A percentile compares a stretch with the other conserved stretches of the same genome.
Evolutionary conservation across 202 grass and related monocot species (phyloP).

Genomic region (Dendrocalamus latiflorus): DNA sequence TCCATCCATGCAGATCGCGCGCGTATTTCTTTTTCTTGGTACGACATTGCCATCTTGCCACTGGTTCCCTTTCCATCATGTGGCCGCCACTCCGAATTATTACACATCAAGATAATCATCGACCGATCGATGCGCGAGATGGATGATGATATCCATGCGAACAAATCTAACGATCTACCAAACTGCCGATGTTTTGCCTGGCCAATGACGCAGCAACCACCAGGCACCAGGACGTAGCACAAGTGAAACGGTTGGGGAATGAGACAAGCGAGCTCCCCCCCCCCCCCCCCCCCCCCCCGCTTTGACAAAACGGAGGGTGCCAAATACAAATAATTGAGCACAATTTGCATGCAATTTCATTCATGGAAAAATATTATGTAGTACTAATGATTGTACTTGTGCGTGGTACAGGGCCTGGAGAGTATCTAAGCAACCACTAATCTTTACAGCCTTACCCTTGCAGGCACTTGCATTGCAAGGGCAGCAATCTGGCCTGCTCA

Average conservation of each 20-base stretch:
- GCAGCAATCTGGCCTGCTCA: constrained; percentile 15
- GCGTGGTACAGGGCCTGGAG: background rate
- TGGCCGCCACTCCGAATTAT: constrained; percentile 25
- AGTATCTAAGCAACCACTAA: constrained; percentile 17
- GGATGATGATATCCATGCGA: constrained; percentile 5
- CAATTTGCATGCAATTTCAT: background rate
- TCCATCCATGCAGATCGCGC: constrained; percentile 5
- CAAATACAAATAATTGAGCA: constrained; percentile 18
- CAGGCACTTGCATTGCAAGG: constrained; percentile 10
- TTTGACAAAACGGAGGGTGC: constrained; percentile 2
- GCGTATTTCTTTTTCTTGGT: constrained; percentile 21
- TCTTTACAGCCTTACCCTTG: constrained; percentile 27
- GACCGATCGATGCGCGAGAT: background rate
- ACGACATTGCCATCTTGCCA: constrained; percentile 33
- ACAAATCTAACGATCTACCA: constrained; percentile 17
- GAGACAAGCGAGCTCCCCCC: background rate
- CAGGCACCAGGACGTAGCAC: background rate
- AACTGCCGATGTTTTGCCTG: background rate
- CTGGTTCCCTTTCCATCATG: constrained; percentile 25
- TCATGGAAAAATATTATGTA: background rate
- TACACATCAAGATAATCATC: constrained; percentile 8
- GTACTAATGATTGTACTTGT: constrained; percentile 24
- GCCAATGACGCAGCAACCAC: constrained; percentile 4
- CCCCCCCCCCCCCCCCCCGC: too few relatives aligned
- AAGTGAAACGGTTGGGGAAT: background rate